These are phyloP conservation scores for Lasiodiplodia citricola DNA, from an alignment of 2,329 filamentous ascomycete genomes.

Conservation along the genomic window DNA sequence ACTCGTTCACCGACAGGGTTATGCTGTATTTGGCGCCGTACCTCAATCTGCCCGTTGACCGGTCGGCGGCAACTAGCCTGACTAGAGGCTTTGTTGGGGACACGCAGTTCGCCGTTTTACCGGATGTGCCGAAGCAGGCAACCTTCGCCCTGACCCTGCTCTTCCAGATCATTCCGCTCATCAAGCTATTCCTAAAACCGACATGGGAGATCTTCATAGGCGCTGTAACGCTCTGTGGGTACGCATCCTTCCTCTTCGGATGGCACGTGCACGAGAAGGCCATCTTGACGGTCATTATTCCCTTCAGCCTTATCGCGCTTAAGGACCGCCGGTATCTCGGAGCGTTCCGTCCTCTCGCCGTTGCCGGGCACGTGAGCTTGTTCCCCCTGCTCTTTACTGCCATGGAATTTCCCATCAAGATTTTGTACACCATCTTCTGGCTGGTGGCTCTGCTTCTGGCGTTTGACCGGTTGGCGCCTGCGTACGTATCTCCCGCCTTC, in stretches of 20 bases:
- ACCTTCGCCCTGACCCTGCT: constrained; percentile 84
- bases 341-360: constrained; percentile 88
- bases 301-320: constrained; percentile 90
- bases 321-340: constrained; percentile 88
- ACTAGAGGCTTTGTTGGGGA: constrained; percentile 93
- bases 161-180: constrained; percentile 73
- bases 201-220: constrained; percentile 91
- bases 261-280: constrained; percentile 99
- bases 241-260: constrained; percentile 94
- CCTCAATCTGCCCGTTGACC: constrained; percentile 74
- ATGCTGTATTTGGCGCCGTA: constrained; percentile 84
- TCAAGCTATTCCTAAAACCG: constrained; percentile 80
- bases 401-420: constrained; percentile 93
- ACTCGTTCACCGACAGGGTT: constrained; percentile 85
- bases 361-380: constrained; percentile 91
- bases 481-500: constrained; percentile 50
- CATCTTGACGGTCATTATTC: constrained; percentile 89
- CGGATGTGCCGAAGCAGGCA: constrained; percentile 77
- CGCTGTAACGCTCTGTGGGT: constrained; percentile 88
- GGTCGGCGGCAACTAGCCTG: constrained; percentile 80
- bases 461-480: constrained; percentile 87
- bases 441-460: constrained; percentile 81
- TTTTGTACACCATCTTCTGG: constrained; percentile 91
- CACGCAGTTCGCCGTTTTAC: constrained; percentile 90
- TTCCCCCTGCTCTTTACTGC: constrained; percentile 93